Conservation (phyloP, 2,329 filamentous ascomycete genomes). For the Trichoderma sp. region DNA sequence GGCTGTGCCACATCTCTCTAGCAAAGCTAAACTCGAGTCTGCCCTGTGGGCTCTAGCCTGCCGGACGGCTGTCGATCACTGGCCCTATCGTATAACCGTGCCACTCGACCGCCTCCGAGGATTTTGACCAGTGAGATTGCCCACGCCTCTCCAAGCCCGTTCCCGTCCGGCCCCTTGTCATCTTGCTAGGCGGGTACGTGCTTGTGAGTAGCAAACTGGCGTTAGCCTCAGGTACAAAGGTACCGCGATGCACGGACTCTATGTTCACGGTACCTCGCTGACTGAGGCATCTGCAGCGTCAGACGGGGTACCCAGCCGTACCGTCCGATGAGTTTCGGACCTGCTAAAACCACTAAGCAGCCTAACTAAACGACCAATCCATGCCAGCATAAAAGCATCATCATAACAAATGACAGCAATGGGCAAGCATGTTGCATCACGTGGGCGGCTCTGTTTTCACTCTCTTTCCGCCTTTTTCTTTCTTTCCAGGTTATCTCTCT, state of each 20-base stretch:
- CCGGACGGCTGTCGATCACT: slow-evolving; percentile 17
- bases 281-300: not conserved
- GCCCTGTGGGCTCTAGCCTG: slow-evolving; percentile 15
- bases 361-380: slow-evolving; percentile 1
- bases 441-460: not conserved
- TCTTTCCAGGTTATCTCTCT: not conserved
- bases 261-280: not conserved
- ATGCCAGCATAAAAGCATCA: not conserved
- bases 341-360: not conserved
- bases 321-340: not conserved
- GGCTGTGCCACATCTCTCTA: slow-evolving; percentile 11
- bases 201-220: not conserved
- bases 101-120: not conserved
- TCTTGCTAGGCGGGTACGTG: not conserved
- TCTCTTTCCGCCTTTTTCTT: not conserved
- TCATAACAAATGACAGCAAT: not conserved
- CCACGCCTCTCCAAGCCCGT: not conserved
- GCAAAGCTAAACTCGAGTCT: slow-evolving; percentile 2
- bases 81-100: slow-evolving; percentile 16
- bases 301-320: not conserved
- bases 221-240: slow-evolving; percentile 4
- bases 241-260: not conserved
- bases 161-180: not conserved
- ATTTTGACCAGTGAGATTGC: not conserved
- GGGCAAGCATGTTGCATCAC: not conserved